Evolutionary conservation across 2,329 filamentous ascomycete genomes (phyloP).

Genomic region (Fusarium tupiense): DNA sequence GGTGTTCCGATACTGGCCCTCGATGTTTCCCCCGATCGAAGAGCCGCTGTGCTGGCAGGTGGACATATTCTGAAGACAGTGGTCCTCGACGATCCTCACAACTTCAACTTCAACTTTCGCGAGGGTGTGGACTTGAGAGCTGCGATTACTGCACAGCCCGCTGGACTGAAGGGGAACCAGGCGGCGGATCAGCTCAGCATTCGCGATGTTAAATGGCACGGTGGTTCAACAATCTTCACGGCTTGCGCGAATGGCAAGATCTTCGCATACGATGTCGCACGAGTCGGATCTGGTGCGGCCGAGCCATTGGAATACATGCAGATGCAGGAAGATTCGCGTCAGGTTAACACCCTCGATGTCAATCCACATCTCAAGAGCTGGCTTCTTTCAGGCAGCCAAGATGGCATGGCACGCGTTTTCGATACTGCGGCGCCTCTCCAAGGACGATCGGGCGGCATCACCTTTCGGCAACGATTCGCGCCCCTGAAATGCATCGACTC

Average conservation of each 20-base stretch:
- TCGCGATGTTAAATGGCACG: conserved; percentile 69
- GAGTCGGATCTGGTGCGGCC: conserved; percentile 55
- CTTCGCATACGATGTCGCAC: conserved; percentile 69
- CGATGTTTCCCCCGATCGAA: conserved; percentile 67
- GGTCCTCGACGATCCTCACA: conserved; percentile 58
- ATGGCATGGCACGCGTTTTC: conserved; percentile 70
- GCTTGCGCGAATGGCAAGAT: conserved; percentile 72
- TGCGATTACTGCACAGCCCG: conserved; percentile 59
- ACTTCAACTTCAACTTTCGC: conserved; percentile 55
- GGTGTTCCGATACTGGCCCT: conserved; percentile 65
- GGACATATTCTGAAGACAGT: conserved; percentile 70
- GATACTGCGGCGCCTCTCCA: conserved; percentile 62
- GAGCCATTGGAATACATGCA: conserved; percentile 65
- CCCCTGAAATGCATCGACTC: conserved; percentile 52
- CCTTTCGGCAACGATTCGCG: conserved; percentile 59
- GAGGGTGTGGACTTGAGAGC: conserved; percentile 69
- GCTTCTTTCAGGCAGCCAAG: conserved; percentile 71
- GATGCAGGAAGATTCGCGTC: conserved; percentile 68
- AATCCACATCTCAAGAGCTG: conserved; percentile 68
- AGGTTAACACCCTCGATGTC: conserved; percentile 71
- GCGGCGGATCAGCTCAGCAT: conserved; percentile 69
- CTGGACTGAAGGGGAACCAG: conserved; percentile 53
- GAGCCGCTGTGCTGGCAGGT: conserved; percentile 66
- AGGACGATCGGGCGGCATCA: conserved; percentile 60
- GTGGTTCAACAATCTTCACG: conserved; percentile 66